Percentiles rank a stretch among this genome's conserved stretches.
Conservation (phyloP, 2,329 filamentous ascomycete species). For the Monilinia fructicola region DNA sequence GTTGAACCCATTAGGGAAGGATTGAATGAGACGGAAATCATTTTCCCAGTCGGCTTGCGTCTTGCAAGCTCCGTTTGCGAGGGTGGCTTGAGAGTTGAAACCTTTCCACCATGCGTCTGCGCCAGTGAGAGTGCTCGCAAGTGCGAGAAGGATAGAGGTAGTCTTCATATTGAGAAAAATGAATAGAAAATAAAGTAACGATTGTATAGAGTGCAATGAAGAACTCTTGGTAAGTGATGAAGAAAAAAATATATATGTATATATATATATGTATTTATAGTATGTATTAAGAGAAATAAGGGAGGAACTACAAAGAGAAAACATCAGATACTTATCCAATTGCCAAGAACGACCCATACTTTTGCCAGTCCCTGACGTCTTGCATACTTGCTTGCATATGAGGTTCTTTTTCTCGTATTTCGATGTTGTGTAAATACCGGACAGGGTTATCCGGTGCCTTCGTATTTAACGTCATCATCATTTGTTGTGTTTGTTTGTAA, state of each 20-base stretch:
- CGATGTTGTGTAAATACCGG: neutral
- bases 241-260: too few species aligned
- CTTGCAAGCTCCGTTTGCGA: slow-evolving; percentile 63
- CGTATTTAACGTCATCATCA: slow-evolving; percentile 14
- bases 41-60: slow-evolving; percentile 57
- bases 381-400: slow-evolving; percentile 11
- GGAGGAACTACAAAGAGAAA: neutral
- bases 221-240: neutral
- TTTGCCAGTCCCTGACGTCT: slow-evolving; percentile 1
- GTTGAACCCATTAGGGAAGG: slow-evolving; percentile 53
- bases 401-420: slow-evolving; percentile 11
- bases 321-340: slow-evolving; percentile 16
- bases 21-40: slow-evolving; percentile 59
- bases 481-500: neutral
- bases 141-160: slow-evolving; percentile 37
- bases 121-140: slow-evolving; percentile 39
- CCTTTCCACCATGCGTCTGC: slow-evolving; percentile 45
- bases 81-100: slow-evolving; percentile 46
- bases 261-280: neutral
- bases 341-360: slow-evolving; percentile 12
- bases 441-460: slow-evolving; percentile 8
- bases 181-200: slow-evolving; percentile 3
- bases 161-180: slow-evolving; percentile 30
- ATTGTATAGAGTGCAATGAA: slow-evolving; percentile 18
- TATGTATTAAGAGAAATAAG: neutral